Conservation (phyloP, 2,329 filamentous ascomycete genomes). For the Pseudopyrenochaeta lycopersici region DNA sequence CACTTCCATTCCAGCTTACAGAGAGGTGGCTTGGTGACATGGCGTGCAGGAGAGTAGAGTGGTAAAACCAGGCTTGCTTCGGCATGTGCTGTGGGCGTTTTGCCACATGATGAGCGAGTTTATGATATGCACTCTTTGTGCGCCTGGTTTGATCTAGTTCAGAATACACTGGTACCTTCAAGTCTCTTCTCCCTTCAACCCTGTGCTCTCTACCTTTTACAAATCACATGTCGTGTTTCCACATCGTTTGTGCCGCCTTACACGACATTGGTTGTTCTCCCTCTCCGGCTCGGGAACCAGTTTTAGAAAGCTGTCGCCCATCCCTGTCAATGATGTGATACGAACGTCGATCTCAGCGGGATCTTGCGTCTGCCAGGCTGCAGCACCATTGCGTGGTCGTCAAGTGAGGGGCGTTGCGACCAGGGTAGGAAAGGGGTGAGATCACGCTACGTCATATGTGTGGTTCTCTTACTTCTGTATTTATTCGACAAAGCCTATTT, state of each 20-base stretch:
- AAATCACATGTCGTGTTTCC: no score
- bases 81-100: constrained; percentile 31
- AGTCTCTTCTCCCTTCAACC: not conserved
- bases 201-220: no score
- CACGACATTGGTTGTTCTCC: no score
- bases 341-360: not conserved
- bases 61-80: constrained; percentile 31
- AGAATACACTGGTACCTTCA: constrained; percentile 33
- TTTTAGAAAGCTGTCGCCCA: not conserved
- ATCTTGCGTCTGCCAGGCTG: not conserved
- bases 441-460: no score
- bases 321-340: constrained; percentile 24
- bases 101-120: constrained; percentile 27
- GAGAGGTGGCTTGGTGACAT: constrained; percentile 13
- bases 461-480: no score
- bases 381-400: constrained; percentile 12
- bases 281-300: no score
- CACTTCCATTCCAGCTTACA: constrained; percentile 3
- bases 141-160: constrained; percentile 44
- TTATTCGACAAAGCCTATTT: no score
- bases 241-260: no score
- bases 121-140: constrained; percentile 33
- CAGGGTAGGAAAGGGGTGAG: not conserved
- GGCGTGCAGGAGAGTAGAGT: constrained; percentile 8
- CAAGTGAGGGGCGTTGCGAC: constrained; percentile 12